Evolutionary conservation across 1,284 basidiomycete genomes (phyloP).

Genomic region (Ganoderma boninense): DNA sequence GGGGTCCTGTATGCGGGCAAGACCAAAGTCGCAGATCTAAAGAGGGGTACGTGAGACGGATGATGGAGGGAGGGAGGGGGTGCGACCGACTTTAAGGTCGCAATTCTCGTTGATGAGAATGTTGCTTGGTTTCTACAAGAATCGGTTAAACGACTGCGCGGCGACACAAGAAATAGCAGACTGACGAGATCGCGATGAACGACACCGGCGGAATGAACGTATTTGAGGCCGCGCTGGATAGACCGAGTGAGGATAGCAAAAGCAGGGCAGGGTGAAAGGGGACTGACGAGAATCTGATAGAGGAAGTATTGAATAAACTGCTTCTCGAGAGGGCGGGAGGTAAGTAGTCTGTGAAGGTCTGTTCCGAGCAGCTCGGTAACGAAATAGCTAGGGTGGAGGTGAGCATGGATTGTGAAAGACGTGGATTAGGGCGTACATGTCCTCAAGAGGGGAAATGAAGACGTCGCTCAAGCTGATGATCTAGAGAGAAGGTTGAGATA

Average conservation of each 20-base stretch:
- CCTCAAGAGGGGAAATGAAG: constrained; percentile 98
- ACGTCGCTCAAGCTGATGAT: constrained; percentile 99
- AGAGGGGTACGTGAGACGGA: not conserved
- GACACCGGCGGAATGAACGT: constrained; percentile 99
- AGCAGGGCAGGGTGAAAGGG: not conserved
- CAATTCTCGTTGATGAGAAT: constrained; percentile 99
- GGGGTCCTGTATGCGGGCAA: constrained; percentile 96
- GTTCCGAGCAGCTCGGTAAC: constrained; percentile 99
- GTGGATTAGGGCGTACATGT: constrained; percentile 70
- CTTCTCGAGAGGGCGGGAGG: constrained; percentile 97
- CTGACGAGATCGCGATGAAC: constrained; percentile 95
- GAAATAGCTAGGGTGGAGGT: constrained; percentile 77
- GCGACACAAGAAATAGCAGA: constrained; percentile 15
- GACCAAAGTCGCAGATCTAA: constrained; percentile 98
- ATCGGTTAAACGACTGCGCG: not conserved
- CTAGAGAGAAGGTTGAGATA: constrained; percentile 50
- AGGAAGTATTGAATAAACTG: constrained; percentile 99
- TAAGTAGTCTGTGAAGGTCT: constrained; percentile 96
- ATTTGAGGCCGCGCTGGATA: constrained; percentile 94
- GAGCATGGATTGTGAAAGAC: constrained; percentile 19
- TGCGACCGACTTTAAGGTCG: constrained; percentile 81
- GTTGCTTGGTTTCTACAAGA: constrained; percentile 94
- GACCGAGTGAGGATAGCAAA: not conserved
- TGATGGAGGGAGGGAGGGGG: not conserved
- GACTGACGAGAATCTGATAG: constrained; percentile 93